Evolutionary conservation across 2,329 filamentous ascomycete genomes (phyloP).

Genomic region (Thyridium curvatum): DNA sequence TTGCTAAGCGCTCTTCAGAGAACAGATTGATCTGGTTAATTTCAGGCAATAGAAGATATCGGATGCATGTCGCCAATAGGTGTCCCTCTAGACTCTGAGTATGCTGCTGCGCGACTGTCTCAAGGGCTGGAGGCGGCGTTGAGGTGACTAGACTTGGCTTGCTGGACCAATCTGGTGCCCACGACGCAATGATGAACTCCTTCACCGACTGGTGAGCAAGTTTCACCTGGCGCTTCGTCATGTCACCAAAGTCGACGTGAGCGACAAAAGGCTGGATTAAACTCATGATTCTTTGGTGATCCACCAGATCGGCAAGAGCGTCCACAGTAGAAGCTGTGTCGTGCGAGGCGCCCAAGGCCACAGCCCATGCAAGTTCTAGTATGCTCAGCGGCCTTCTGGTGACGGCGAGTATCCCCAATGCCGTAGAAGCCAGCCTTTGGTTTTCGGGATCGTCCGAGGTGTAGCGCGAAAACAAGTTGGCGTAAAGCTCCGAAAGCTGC

Average conservation of each 20-base stretch:
- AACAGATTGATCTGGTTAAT: conserved; percentile 18
- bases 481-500: conserved; percentile 9
- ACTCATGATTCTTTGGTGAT: conserved; percentile 17
- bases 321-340: conserved; percentile 13
- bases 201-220: conserved; percentile 12
- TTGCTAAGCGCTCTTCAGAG: conserved; percentile 16
- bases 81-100: conserved; percentile 8
- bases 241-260: conserved; percentile 6
- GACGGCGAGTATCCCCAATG: conserved; percentile 15
- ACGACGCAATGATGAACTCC: conserved; percentile 10
- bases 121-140: too few relatives aligned
- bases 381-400: conserved; percentile 20
- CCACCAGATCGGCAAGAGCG: conserved; percentile 8
- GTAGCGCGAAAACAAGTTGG: conserved; percentile 7
- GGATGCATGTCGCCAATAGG: conserved; percentile 17
- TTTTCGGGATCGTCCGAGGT: conserved; percentile 8
- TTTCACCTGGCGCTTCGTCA: conserved; percentile 10
- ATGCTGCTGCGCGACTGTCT: conserved; percentile 4
- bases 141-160: too few relatives aligned
- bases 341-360: conserved; percentile 9
- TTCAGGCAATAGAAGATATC: conserved; percentile 18
- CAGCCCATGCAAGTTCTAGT: conserved; percentile 21
- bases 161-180: conserved; percentile 7
- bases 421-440: conserved; percentile 5
- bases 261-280: conserved; percentile 13